Evolutionary conservation across 2,329 filamentous ascomycete species (phyloP), one percentile per base, ranked within the genome.

Genomic region (Aspergillus latus): DNA sequence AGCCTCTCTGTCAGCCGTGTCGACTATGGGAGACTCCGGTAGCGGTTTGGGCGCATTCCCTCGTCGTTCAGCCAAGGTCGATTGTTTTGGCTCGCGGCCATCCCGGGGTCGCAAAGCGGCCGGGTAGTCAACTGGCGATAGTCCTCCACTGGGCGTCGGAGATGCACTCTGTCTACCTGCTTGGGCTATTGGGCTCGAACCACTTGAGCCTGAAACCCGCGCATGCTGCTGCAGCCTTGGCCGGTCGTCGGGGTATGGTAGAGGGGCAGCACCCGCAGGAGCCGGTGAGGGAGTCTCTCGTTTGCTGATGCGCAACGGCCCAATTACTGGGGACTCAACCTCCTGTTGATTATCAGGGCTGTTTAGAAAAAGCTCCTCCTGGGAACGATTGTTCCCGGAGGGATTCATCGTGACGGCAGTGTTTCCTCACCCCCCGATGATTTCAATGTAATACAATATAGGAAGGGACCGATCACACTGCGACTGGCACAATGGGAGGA

Each of bases 281-380:
- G 72, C 71, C 36, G 84, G 84, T 51, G 80, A 80, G 32, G 87
- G 83, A 56, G 86, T 88, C 65, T 86, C 84, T 55, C 87, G 85
- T 74, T 95, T 95, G 78, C 87, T 88, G 72, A 96, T 95, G 68
- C 90, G 85, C 74, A 96, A 76, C 58, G 92, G 92, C 67, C 89
- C 89, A 64, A 96, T 84, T 15, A 89, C 90, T 56, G 91, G 89
- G 66, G 89, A 91, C 66, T 91, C 86, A 45, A 75, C 73, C 54
- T 74, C 76, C 26, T 57, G 57, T 43, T 57, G 61, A 30, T 52
- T 54, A 30, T 52, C 54, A 28, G 55, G 46, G n/a, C 74, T 74
- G 58, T 69, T 75, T 59, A 80, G 74, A 62, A 95, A 83, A 77
- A 95, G 93, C 78, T 95, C 88, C 81, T 93, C 90, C 74, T 92